Conservation (phyloP, 352 stramenopile species). For the Pythium folliculosum region DNA sequence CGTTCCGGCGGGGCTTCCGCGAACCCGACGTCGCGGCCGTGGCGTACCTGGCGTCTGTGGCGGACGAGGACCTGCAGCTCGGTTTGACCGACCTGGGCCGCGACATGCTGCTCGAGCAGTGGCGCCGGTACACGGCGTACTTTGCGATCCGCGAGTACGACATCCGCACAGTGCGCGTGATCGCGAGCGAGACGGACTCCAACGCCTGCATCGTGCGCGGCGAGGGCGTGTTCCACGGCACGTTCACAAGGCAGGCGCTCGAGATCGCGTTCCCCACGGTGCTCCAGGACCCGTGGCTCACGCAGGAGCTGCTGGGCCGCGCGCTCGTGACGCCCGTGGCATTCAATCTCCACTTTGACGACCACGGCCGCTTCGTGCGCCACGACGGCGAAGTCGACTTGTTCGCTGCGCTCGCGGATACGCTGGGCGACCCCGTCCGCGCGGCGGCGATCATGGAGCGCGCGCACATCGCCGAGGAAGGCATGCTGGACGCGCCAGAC, state of each 20-base stretch:
- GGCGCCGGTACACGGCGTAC: slow-evolving; percentile 22
- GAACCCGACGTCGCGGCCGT: neutral
- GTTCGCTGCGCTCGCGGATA: neutral
- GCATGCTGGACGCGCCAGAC: slow-evolving; percentile 9
- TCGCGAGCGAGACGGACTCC: neutral
- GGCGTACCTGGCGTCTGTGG: slow-evolving; percentile 7
- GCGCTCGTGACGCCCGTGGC: slow-evolving; percentile 7
- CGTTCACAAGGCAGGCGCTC: slow-evolving; percentile 16
- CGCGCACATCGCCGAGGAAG: slow-evolving; percentile 11
- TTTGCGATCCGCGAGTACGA: slow-evolving; percentile 19
- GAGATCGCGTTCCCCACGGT: slow-evolving; percentile 15
- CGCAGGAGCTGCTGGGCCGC: slow-evolving; percentile 10
- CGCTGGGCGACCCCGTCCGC: neutral
- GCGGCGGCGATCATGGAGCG: slow-evolving; percentile 19
- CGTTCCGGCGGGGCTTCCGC: slow-evolving; percentile 16
- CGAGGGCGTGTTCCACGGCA: slow-evolving; percentile 12
- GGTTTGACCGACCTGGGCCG: slow-evolving; percentile 13
- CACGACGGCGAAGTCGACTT: slow-evolving; percentile 20
- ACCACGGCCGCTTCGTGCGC: slow-evolving; percentile 1
- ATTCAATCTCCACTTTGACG: slow-evolving; percentile 20
- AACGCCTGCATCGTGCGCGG: slow-evolving; percentile 8
- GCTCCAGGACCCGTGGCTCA: slow-evolving; percentile 9
- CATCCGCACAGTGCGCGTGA: slow-evolving; percentile 1
- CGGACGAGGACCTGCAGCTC: neutral
- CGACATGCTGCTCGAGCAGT: slow-evolving; percentile 26